A percentile compares a stretch with the other conserved stretches of the same genome.
These are phyloP conservation scores for Gymnopus androsaceus DNA, from an alignment of 1,284 basidiomycete species.

Conservation along the genomic window DNA sequence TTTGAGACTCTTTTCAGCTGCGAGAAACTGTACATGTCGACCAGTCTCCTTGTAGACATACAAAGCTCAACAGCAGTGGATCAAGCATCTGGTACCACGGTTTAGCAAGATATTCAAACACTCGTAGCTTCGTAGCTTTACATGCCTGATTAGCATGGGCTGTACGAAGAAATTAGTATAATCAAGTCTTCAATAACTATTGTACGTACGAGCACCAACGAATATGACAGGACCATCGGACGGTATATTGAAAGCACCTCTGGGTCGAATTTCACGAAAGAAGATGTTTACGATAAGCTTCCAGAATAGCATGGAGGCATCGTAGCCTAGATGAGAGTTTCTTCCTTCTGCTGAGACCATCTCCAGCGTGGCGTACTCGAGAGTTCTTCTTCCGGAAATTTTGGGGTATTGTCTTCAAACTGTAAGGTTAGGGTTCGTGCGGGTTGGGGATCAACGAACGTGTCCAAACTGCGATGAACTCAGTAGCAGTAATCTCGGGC, in stretches of 20 bases:
- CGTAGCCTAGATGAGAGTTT: slow-evolving; percentile 43
- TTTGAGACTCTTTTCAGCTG: slow-evolving; percentile 90
- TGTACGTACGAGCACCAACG: slow-evolving; percentile 92
- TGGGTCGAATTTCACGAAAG: slow-evolving; percentile 93
- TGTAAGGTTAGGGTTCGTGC: neutral
- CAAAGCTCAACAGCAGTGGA: slow-evolving; percentile 82
- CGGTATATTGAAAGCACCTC: slow-evolving; percentile 96
- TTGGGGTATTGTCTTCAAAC: neutral
- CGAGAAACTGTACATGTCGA: slow-evolving; percentile 86
- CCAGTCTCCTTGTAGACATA: slow-evolving; percentile 87
- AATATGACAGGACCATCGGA: slow-evolving; percentile 93
- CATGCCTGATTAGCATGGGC: slow-evolving; percentile 92
- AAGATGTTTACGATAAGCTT: slow-evolving; percentile 89
- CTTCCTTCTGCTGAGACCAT: neutral
- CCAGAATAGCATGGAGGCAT: slow-evolving; percentile 76
- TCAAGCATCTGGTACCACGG: slow-evolving; percentile 99
- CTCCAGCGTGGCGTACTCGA: too few species aligned
- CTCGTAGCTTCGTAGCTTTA: neutral
- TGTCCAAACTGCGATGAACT: too few species aligned
- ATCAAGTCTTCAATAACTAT: too few species aligned
- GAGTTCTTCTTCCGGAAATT: too few species aligned
- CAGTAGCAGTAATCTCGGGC: too few species aligned
- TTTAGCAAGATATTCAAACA: neutral
- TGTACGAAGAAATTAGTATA: too few species aligned
- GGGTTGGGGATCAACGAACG: too few species aligned